phyloP scores from a whole-genome alignment of 805 yeast species.

The Blastobotrys terrestris region DNA sequence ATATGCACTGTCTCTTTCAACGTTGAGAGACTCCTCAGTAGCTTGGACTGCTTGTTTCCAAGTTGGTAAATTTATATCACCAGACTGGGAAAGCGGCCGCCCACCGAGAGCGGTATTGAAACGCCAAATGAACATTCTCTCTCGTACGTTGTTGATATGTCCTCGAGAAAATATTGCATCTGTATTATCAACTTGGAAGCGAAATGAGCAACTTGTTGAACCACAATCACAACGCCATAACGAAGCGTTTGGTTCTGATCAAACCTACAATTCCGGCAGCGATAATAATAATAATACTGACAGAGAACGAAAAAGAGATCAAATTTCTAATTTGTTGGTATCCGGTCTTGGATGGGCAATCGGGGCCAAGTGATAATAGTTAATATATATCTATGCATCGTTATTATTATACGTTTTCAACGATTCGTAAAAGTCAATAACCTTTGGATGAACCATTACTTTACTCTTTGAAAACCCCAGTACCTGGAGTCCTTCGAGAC shows the following conservation, averaged over 20 bases:
- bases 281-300: not conserved
- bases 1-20: slow-evolving; percentile 22
- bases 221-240: not conserved
- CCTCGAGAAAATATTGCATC: slow-evolving; percentile 50
- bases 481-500: slow-evolving; percentile 77
- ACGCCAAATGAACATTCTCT: slow-evolving; percentile 50
- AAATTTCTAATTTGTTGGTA: slow-evolving; percentile 44
- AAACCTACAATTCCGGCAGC: not conserved
- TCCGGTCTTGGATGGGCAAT: slow-evolving; percentile 61
- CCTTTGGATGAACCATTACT: slow-evolving; percentile 67
- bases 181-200: slow-evolving; percentile 56
- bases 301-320: slow-evolving; percentile 31
- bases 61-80: slow-evolving; percentile 53
- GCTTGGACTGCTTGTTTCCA: slow-evolving; percentile 73
- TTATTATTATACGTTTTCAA: slow-evolving; percentile 19
- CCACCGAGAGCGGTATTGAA: slow-evolving; percentile 35
- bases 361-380: slow-evolving; percentile 37
- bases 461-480: slow-evolving; percentile 58
- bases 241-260: not conserved
- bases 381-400: not conserved
- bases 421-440: slow-evolving; percentile 55
- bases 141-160: slow-evolving; percentile 45
- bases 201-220: slow-evolving; percentile 16
- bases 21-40: slow-evolving; percentile 13
- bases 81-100: slow-evolving; percentile 35